These are phyloP conservation scores for Calvatia gigantea DNA, from an alignment of 768 basidiomycete species.

Conservation along the genomic window DNA sequence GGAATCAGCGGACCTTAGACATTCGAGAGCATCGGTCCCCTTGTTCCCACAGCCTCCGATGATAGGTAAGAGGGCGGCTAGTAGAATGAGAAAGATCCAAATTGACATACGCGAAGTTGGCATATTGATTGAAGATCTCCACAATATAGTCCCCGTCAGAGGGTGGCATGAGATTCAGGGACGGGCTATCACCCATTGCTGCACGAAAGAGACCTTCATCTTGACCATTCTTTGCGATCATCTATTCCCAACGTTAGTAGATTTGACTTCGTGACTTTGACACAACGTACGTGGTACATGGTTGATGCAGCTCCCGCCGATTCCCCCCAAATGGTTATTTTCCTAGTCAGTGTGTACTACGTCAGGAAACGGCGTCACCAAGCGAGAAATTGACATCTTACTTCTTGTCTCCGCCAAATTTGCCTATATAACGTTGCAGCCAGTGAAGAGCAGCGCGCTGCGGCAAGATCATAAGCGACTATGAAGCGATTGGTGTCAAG, in stretches of 20 bases:
- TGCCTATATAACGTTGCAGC: constrained; percentile 33
- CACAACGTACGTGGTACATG: constrained; percentile 32
- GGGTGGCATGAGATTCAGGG: constrained; percentile 31
- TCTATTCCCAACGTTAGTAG: constrained; percentile 17
- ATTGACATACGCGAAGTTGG: neutral
- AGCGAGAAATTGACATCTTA: too few species aligned
- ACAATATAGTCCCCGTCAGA: constrained; percentile 25
- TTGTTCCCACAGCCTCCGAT: neutral
- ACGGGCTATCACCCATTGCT: constrained; percentile 42
- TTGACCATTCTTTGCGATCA: constrained; percentile 36
- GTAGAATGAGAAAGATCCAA: neutral
- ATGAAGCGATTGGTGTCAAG: neutral
- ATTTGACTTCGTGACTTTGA: neutral
- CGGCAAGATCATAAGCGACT: neutral
- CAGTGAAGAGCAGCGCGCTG: constrained; percentile 34
- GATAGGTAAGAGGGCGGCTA: neutral
- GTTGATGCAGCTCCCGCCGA: constrained; percentile 40
- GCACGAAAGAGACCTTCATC: constrained; percentile 34
- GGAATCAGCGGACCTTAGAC: neutral
- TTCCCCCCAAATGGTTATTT: constrained; percentile 41
- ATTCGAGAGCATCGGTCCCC: neutral
- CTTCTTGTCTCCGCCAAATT: constrained; percentile 36
- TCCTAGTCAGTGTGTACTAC: constrained; percentile 17
- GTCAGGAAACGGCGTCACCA: neutral
- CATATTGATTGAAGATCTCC: neutral